Evolutionary conservation across 768 basidiomycete genomes (phyloP), one percentile per base, ranked within the genome.

Genomic region (Russula lepida): DNA sequence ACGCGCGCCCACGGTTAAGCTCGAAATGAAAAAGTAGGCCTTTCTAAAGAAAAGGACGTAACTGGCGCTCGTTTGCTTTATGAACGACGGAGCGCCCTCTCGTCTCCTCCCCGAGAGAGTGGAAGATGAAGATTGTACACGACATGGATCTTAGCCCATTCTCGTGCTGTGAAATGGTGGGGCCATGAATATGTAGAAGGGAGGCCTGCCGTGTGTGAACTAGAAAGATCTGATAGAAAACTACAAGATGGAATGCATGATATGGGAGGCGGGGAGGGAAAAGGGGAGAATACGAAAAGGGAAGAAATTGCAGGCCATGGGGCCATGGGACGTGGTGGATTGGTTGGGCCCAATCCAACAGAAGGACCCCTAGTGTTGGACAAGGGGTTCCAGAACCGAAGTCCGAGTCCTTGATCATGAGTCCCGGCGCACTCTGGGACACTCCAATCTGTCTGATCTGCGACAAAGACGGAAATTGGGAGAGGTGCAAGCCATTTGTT

Each of bases 61-160:
- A 15, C 35, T n/a, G 35, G 25, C 52, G 52, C 37, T 19, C 25
- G 53, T 27, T 28, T 44, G 13, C 12, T 21, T 32, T 21, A 58
- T 50, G 56, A 51, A 51, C 32, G 49, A 56, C 60, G 60, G 60
- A 61, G 60, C 60, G 60, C 60, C 19, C 60, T 56, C 46, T n/a
- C 30, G 3, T 5, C 21, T 30, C 11, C 41, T 19, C 28, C n/a
- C 21, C 30, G 13, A 13, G 33, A 37, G 43, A 48, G 37, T 12
- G 15, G 19, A 7, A 12, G 19, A 25, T 59, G 47, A 51, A 37
- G 35, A 25, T 13, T 25, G 44, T 23, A 51, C 23, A n/a, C 37
- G 39, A 39, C 19, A 28, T 35, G 48, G 37, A 6, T 25, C 44
- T 8, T 11, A 12, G 46, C 37, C 53, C 28, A 39, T 30, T 41